Conservation (phyloP, 768 basidiomycete species). For the Termitomyces sp. region DNA sequence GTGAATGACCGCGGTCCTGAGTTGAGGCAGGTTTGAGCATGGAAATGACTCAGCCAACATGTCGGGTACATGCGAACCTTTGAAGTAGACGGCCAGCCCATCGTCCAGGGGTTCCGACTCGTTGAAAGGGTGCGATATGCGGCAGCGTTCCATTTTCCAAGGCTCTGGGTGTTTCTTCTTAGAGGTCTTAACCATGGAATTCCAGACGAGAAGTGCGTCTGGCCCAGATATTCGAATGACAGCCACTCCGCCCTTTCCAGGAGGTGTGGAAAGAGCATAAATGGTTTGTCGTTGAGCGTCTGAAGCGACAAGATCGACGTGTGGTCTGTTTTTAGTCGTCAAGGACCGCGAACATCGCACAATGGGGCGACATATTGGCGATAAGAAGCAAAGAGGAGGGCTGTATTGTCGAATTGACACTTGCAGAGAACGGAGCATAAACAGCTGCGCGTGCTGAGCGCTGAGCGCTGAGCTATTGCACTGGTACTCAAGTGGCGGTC, state of each 20-base stretch:
- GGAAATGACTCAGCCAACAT: not conserved
- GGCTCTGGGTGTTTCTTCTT: constrained; percentile 38
- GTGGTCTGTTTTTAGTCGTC: not conserved
- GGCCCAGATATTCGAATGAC: constrained; percentile 84
- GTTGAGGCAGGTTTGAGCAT: not conserved
- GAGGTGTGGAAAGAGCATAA: constrained; percentile 84
- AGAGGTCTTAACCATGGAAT: constrained; percentile 40
- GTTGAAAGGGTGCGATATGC: constrained; percentile 58
- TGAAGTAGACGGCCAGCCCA: constrained; percentile 79
- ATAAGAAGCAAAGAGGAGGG: not conserved
- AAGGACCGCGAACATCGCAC: not conserved
- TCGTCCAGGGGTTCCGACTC: constrained; percentile 64
- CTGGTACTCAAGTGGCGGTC: no score
- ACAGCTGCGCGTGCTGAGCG: not conserved
- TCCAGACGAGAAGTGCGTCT: constrained; percentile 60
- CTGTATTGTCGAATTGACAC: not conserved
- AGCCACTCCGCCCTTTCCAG: constrained; percentile 81
- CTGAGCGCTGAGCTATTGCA: not conserved
- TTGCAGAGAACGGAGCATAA: constrained; percentile 7
- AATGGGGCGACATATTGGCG: not conserved
- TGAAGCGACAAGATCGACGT: constrained; percentile 23
- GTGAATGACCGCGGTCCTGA: constrained; percentile 81
- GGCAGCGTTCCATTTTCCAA: constrained; percentile 70
- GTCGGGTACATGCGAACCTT: constrained; percentile 40
- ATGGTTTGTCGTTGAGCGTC: constrained; percentile 70